A percentile compares a stretch with the other conserved stretches of the same genome.
phyloP scores from a whole-genome alignment of 2,329 filamentous ascomycete species.

The Neofusicoccum laricinum region DNA sequence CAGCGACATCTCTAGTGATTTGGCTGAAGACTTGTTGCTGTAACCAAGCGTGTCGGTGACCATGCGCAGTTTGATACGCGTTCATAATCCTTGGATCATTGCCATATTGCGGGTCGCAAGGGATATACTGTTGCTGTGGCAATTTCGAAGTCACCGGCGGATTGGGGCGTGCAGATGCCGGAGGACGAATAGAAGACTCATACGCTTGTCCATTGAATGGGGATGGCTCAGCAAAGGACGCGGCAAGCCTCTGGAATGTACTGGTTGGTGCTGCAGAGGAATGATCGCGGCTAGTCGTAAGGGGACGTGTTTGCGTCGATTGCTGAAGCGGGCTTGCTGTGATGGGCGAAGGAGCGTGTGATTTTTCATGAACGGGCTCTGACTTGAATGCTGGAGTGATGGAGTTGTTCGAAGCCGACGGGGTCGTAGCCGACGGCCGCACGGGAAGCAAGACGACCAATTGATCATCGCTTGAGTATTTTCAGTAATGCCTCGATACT shows the following conservation, averaged over 20 bases:
- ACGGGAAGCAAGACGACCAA: background rate
- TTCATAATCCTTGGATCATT: constrained; percentile 20
- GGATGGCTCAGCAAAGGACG: no score
- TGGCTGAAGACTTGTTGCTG: background rate
- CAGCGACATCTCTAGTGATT: no score
- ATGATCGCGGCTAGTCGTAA: no score
- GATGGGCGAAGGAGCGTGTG: background rate
- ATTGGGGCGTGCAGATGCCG: background rate
- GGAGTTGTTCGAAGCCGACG: background rate
- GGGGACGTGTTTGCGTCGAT: background rate
- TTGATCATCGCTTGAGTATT: background rate
- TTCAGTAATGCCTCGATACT: no score
- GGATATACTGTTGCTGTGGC: background rate
- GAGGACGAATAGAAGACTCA: no score
- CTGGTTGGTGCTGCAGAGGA: no score
- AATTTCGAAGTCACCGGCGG: background rate
- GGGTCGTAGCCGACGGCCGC: background rate
- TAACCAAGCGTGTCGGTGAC: background rate
- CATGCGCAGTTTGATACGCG: background rate
- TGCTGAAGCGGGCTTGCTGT: background rate
- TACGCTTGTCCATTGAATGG: no score
- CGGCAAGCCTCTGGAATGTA: no score
- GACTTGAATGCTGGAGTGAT: background rate
- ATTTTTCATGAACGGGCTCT: background rate
- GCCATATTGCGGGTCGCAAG: background rate